phyloP scores from a whole-genome alignment of 305 asterid species.

The Rubia tinctorum region DNA sequence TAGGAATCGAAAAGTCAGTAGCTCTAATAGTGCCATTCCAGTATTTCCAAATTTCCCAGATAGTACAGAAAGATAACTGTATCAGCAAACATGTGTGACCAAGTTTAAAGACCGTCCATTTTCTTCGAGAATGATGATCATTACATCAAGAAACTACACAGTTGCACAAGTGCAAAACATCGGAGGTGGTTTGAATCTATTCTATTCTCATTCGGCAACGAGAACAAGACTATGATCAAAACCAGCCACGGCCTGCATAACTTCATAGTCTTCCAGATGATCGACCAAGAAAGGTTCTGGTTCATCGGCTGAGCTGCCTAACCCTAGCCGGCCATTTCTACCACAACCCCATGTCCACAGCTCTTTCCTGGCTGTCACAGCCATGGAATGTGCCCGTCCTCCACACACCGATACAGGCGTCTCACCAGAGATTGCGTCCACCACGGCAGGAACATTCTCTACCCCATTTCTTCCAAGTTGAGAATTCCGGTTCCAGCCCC shows the following conservation, averaged over 20 bases:
- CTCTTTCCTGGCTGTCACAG: slow-evolving; percentile 51
- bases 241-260: slow-evolving; percentile 74
- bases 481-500: slow-evolving; percentile 90
- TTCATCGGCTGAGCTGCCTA: slow-evolving; percentile 79
- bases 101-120: too few species aligned
- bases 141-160: not conserved
- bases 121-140: too few species aligned
- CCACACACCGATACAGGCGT: slow-evolving; percentile 53
- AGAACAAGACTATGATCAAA: slow-evolving; percentile 85
- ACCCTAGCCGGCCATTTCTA: slow-evolving; percentile 84
- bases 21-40: too few species aligned
- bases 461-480: slow-evolving; percentile 89
- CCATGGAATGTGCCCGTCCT: slow-evolving; percentile 79
- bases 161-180: too few species aligned
- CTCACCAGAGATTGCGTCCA: slow-evolving; percentile 47
- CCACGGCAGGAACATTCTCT: slow-evolving; percentile 41
- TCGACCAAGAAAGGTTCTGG: slow-evolving; percentile 62
- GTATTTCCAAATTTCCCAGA: too few species aligned
- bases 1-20: too few species aligned
- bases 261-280: slow-evolving; percentile 48
- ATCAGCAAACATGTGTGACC: too few species aligned
- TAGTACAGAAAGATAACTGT: too few species aligned
- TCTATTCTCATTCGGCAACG: slow-evolving; percentile 33
- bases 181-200: not conserved
- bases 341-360: slow-evolving; percentile 95